These are phyloP conservation scores for Solanum appendiculatum DNA, from an alignment of 257 asterid species.

Conservation along the genomic window DNA sequence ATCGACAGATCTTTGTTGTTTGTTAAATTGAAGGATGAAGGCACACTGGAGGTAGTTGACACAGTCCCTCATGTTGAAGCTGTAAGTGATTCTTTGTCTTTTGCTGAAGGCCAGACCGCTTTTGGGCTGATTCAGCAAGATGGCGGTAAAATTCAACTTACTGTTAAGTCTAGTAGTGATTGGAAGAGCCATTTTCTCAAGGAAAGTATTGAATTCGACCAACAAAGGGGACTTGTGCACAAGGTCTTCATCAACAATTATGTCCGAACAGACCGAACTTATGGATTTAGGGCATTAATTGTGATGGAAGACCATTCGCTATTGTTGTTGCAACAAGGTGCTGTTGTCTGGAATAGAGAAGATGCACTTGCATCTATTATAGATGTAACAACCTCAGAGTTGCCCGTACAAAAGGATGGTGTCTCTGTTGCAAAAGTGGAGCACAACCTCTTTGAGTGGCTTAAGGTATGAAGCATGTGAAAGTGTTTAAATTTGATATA, in stretches of 20 bases:
- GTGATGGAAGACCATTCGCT: constrained; percentile 97
- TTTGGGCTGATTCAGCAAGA: constrained; percentile 57
- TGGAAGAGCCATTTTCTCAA: constrained; percentile 48
- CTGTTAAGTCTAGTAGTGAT: constrained; percentile 59
- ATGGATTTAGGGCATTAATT: constrained; percentile 89
- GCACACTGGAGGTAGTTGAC: constrained; percentile 42
- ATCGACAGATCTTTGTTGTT: constrained; percentile 29
- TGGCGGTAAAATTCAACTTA: constrained; percentile 42
- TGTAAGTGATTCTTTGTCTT: constrained; percentile 60
- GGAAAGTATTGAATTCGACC: constrained; percentile 62
- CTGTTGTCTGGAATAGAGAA: constrained; percentile 90
- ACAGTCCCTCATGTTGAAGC: constrained; percentile 43
- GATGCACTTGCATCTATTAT: constrained; percentile 90
- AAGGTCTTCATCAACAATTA: constrained; percentile 84
- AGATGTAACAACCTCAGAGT: constrained; percentile 81
- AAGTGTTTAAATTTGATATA: background rate
- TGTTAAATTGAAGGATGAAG: constrained; percentile 43
- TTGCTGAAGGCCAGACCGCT: constrained; percentile 67
- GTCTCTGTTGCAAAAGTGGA: constrained; percentile 96
- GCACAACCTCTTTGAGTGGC: constrained; percentile 89
- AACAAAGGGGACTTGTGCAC: constrained; percentile 64
- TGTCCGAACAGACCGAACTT: constrained; percentile 74
- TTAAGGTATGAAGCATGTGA: constrained; percentile 48
- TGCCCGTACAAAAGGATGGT: constrained; percentile 84
- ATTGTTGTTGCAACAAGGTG: constrained; percentile 80